Base-by-base conservation (phyloP, 1,284 basidiomycete genomes). In the Rugosomyces carneus region DNA sequence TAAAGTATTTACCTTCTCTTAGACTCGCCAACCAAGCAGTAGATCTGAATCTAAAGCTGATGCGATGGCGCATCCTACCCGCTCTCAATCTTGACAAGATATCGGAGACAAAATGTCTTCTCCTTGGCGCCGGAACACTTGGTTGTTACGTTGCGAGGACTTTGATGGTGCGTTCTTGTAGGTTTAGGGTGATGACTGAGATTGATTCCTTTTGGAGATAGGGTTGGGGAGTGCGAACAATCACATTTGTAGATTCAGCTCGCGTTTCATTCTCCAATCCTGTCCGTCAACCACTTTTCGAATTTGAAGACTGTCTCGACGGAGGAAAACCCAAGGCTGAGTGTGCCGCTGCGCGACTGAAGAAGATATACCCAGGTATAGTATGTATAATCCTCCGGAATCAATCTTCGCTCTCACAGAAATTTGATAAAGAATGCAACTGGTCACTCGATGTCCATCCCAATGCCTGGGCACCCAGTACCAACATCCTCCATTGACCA, bases 381-480 rank as follows among this genome's bases (percentile, higher is more conserved):
- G 89, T 94, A 51, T 53, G 85, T 0, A 20, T 36, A 9, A 34
- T 35, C 40, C 27, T 5, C 15, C 15, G 13, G 3, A 15, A 15
- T 3, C 15, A 34, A 5, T 6, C n/a, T 34, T 34, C 9, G 3
- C 15, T 2, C n/a, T 16, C 8, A 7, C 8, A 4, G 5, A 32
- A 29, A 18, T 16, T 18, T 7, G 13, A 32, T 34, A 8, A 9
- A 51, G 49, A 48, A 51, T 11, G 41, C 52, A 23, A 34, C 45
- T 20, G 45, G 48, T 3, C 26, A 49, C 20, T 44, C 45, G 9
- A 68, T 99, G 9, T 79, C 80, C 11, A 88, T 99, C 50, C 95
- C 96, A 0, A 99, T 99, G 95, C 96, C 96, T 0, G 96, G 96
- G 0, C 95, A 99, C 59, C 93, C 93, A 0, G 75, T 98, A 42